Base-by-base conservation (phyloP, 371 early-diverging fungal species). In the Rhizopus sp. region DNA sequence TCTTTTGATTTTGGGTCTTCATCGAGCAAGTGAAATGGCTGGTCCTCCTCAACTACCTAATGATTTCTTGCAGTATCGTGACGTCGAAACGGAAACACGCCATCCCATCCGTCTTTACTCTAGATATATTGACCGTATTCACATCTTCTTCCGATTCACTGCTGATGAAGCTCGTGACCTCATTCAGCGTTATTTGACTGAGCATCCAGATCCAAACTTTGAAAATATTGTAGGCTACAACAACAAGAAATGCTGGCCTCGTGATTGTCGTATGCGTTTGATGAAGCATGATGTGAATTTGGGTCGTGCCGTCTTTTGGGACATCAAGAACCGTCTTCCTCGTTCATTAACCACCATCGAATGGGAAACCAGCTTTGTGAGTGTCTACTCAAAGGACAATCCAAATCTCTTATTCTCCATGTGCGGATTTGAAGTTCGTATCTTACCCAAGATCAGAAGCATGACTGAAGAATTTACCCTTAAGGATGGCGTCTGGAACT, bases 191-290 rank as follows among this genome's bases (percentile, higher is more conserved):
- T 98, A 94, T 66, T 68, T 98, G 64, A 96, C 97, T 0, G 97
- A 98, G 70, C 93, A 97, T 75, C 99, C 99, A 1, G 98, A 99
- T 78, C 99, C 99, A 13, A 98, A 98, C 77, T 96, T 96, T 77
- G 98, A 97, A 66, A 98, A 98, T 73, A 89, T 98, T 63, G 97
- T 97, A 9, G 98, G 98, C 0, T 99, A 99, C 75, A 93, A 95
- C 77, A 97, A 93, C 81, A 90, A 91, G 68, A 88, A 87, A 62
- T 96, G 96, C 84, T 99, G 98, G 97, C 98, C 98, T 12, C 89
- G 98, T 45, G 98, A 99, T 76, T 93, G 96, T 66, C 91, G 99
- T 58, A 99, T 99, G 99, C 92, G 99, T 50, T 70, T 99, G 65
- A 96, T 99, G 95, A 96, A 96, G 80, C 94, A 95, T 73, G 99